Base-by-base conservation (phyloP, 202 grass and related monocot species). In the Brachypodium distachyon region DNA sequence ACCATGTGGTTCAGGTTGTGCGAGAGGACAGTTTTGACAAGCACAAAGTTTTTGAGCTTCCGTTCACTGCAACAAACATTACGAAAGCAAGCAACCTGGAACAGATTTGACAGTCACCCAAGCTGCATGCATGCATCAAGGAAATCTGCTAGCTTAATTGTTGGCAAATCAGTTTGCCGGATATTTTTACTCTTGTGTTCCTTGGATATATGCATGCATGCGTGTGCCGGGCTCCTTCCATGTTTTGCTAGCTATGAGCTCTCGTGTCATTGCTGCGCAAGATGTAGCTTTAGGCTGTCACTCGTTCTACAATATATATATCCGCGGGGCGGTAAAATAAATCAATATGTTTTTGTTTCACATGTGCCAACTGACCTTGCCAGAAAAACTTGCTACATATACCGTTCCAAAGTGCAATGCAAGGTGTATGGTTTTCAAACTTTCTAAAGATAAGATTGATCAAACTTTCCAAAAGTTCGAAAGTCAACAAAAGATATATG, bases 1-100 rank as follows among this genome's bases (percentile, higher is more conserved):
- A 95, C 32, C 57, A 89, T 31, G 14, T 80, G 12, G 43, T 28
- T 39, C 67, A 84, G 72, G 18, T 67, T 27, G 85, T 76, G 4
- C n/a, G 16, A 21, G 69, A 90, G 12, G 56, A 79, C 67, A 67
- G 34, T 78, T 78, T 73, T 18, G 67, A 67, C 4, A 87, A 82
- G 49, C 31, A 67, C 1, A 82, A 58, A 31, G 18, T 18, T 27
- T 52, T 67, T 16, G 67, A 87, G 49, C 51, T 82, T 36, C 58
- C 85, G 4, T 72, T 72, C 28, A 78, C 79, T 50, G 27, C 49
- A 5, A 34, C 32, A 1, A 56, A 34, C n/a, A 41, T 47, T 53
- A 65, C 54, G 65, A 82, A 77, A 72, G 16, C 5, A 6, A 49
- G 9, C 48, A 48, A 21, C 55, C 22, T 40, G 5, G 31, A 61